Conservation (phyloP, 2,329 filamentous ascomycete genomes). For the Cercospora sp. region DNA sequence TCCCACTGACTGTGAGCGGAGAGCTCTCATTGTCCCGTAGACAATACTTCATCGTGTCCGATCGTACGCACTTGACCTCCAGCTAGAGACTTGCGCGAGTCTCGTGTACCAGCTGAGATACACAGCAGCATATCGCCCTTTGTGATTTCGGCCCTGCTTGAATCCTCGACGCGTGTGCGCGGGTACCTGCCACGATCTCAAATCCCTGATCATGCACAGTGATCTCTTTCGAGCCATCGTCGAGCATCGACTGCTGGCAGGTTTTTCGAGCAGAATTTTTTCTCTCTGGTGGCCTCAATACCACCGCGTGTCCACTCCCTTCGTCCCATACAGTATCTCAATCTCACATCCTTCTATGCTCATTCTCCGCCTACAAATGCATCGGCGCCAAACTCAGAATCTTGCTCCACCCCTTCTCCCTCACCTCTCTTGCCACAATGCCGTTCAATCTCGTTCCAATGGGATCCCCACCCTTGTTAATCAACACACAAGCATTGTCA, state of each 20-base stretch:
- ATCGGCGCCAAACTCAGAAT: conserved; percentile 92
- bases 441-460: conserved; percentile 89
- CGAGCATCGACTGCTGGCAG: background rate
- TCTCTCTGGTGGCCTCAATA: background rate
- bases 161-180: background rate
- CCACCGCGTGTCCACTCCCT: background rate
- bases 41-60: background rate
- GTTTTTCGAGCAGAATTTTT: background rate
- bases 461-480: conserved; percentile 95
- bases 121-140: background rate
- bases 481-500: conserved; percentile 95
- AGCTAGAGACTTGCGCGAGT: background rate
- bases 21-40: background rate
- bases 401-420: conserved; percentile 96
- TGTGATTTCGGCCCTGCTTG: background rate
- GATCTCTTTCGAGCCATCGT: background rate
- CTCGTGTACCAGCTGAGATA: background rate
- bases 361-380: conserved; percentile 57
- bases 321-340: background rate
- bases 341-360: background rate
- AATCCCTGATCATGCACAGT: background rate
- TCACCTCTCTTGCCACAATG: conserved; percentile 84
- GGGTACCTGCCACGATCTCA: background rate
- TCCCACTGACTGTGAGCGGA: background rate
- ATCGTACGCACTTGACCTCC: background rate